Base-by-base conservation (phyloP, 2,329 filamentous ascomycete species). In the Penicillium sp. region DNA sequence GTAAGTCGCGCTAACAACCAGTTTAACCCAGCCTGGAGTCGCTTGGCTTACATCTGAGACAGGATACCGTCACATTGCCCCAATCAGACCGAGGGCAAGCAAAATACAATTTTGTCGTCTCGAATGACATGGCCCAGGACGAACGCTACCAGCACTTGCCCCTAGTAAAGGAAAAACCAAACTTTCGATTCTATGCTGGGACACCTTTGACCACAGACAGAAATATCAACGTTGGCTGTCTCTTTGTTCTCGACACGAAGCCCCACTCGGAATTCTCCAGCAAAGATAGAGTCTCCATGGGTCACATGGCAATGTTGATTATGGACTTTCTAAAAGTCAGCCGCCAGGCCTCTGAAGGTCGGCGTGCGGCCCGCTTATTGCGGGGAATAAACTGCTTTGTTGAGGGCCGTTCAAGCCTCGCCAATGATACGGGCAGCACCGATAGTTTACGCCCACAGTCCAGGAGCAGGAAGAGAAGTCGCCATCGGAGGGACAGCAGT, bases 261-360 rank as follows among this genome's bases (percentile, higher is more conserved):
- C 79, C 82, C 0, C 79, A 82, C 26, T 45, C 63, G 35, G 80
- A 79, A 0, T 65, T 88, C 12, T 66, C 61, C 1, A 48, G 63
- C 4, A 33, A 26, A 2, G 66, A 72, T 44, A 69, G 66, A 54
- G 73, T 77, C n/a, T 85, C 83, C 50, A 74, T 89, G 68, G 77
- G 79, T 40, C 82, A 84, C 41, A 79, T 87, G 70, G 75, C 79
- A 0, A 72, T 74, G 18, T 81, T 82, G 2, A 76, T 85, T 6
- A 84, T 85, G 74, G 79, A 84, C 31, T 85, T 87, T 54, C 68
- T 89, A 5, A 83, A 86, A 50, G 68, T 73, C 6, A 69, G 81
- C 77, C 75, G 81, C 74, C 40, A 76, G 79, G 57, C 77, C 75
- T 55, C 79, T 74, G 47, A 80, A 77, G 49, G 82, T 80, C 58